These are phyloP conservation scores for Geoglossum glabrum DNA, from an alignment of 495 filamentous ascomycete genomes.

Conservation along the genomic window DNA sequence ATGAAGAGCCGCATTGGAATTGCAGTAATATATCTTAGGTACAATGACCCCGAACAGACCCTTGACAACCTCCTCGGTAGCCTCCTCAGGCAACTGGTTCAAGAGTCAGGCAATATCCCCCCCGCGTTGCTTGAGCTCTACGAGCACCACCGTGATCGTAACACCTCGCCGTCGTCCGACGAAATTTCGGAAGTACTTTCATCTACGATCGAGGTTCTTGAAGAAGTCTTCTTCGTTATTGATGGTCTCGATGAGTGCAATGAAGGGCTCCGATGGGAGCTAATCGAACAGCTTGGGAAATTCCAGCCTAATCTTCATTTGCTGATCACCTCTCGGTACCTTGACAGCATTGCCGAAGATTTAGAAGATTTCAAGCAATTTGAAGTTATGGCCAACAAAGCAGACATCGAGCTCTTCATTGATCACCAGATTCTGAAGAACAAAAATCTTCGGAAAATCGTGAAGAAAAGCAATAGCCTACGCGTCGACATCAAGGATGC, in stretches of 20 bases:
- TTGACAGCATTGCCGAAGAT: conserved; percentile 4
- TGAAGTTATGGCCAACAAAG: conserved; percentile 13
- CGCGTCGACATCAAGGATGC: conserved; percentile 7
- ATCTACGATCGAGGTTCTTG: background rate
- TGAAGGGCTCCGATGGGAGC: background rate
- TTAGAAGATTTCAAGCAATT: conserved; percentile 7
- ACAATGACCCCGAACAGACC: conserved; percentile 7
- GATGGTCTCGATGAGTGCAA: conserved; percentile 16
- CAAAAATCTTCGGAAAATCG: conserved; percentile 7
- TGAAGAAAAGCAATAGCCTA: conserved; percentile 5
- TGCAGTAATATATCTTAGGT: conserved; percentile 5
- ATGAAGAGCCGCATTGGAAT: background rate
- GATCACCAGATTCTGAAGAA: conserved; percentile 7
- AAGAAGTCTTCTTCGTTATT: background rate
- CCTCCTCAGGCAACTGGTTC: conserved; percentile 4
- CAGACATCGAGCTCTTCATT: conserved; percentile 18
- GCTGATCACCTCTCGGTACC: conserved; percentile 16
- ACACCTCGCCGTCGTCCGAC: background rate
- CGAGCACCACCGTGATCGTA: background rate
- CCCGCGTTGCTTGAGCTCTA: background rate
- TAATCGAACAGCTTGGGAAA: conserved; percentile 5
- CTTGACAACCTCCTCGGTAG: conserved; percentile 3
- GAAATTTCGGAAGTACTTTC: background rate
- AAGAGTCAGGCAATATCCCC: background rate
- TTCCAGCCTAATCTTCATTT: conserved; percentile 6